These are phyloP conservation scores for Gossypium ekmanianum DNA, from an alignment of 345 rosid genomes.

Conservation along the genomic window DNA sequence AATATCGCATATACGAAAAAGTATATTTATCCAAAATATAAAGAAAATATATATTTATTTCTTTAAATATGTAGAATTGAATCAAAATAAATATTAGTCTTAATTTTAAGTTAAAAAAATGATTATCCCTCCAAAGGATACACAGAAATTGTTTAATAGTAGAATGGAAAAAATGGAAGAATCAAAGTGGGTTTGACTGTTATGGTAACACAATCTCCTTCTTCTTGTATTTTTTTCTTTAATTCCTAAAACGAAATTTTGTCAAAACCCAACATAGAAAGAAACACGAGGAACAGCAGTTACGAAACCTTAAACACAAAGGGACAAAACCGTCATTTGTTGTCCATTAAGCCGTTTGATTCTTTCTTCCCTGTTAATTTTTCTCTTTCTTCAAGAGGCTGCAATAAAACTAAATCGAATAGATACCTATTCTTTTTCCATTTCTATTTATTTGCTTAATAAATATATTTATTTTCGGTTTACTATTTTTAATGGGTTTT, in stretches of 20 bases:
- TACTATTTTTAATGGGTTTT: neutral
- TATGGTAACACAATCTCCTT: neutral
- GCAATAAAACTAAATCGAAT: neutral
- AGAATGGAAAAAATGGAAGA: neutral
- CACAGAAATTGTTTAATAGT: too few species aligned
- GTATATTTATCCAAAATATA: too few species aligned
- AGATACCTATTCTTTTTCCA: neutral
- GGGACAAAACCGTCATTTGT: conserved; percentile 25
- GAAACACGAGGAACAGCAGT: neutral
- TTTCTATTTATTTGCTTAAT: neutral
- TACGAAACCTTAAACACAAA: conserved; percentile 3
- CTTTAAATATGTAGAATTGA: too few species aligned
- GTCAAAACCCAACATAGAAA: neutral
- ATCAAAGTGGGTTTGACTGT: neutral
- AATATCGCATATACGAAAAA: too few species aligned
- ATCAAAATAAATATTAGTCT: too few species aligned
- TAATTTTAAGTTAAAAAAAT: neutral
- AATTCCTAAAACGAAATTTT: neutral
- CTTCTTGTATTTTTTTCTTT: neutral
- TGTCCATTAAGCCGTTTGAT: neutral
- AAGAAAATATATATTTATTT: too few species aligned
- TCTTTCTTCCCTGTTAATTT: neutral
- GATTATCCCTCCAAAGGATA: too few species aligned
- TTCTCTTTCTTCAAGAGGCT: neutral
- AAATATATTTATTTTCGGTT: neutral